These are phyloP conservation scores for Pholiota adiposa DNA, from an alignment of 1,284 basidiomycete genomes.

Conservation along the genomic window DNA sequence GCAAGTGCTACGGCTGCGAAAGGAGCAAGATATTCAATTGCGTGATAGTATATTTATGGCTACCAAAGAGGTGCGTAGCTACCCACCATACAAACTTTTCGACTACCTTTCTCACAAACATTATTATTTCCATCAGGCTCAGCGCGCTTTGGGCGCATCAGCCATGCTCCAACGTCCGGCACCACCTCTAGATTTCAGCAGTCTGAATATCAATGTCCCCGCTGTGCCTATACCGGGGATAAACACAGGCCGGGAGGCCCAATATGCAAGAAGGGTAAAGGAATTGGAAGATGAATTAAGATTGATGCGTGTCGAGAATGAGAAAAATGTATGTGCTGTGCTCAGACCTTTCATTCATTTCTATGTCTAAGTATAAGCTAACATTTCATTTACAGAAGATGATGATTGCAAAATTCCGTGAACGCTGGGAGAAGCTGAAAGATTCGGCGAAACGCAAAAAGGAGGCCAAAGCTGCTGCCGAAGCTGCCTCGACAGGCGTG, in stretches of 20 bases:
- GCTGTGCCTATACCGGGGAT: conserved; percentile 56
- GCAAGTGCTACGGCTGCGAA: conserved; percentile 62
- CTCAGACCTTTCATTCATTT: conserved; percentile 6
- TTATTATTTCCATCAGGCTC: conserved; percentile 52
- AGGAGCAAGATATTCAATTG: conserved; percentile 76
- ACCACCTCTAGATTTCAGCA: conserved; percentile 49
- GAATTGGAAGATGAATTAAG: conserved; percentile 83
- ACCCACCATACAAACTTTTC: neutral
- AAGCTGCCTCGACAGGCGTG: conserved; percentile 48
- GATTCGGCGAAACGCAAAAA: conserved; percentile 85
- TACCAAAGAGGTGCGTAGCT: conserved; percentile 64
- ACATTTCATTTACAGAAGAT: conserved; percentile 59
- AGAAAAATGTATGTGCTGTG: conserved; percentile 68
- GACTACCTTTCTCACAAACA: neutral
- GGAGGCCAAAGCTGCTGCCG: conserved; percentile 73
- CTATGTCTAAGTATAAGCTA: conserved; percentile 13
- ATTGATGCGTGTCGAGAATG: conserved; percentile 68
- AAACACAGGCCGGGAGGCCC: conserved; percentile 64
- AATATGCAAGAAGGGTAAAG: conserved; percentile 66
- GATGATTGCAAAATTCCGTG: conserved; percentile 83
- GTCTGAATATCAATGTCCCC: conserved; percentile 59
- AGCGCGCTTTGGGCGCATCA: conserved; percentile 75
- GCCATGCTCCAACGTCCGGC: conserved; percentile 47
- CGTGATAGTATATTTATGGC: conserved; percentile 80
- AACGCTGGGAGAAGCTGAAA: conserved; percentile 88